A percentile compares a stretch with the other conserved stretches of the same genome.
Evolutionary conservation across 345 rosid genomes (phyloP).

Genomic region (Jatropha curcas): DNA sequence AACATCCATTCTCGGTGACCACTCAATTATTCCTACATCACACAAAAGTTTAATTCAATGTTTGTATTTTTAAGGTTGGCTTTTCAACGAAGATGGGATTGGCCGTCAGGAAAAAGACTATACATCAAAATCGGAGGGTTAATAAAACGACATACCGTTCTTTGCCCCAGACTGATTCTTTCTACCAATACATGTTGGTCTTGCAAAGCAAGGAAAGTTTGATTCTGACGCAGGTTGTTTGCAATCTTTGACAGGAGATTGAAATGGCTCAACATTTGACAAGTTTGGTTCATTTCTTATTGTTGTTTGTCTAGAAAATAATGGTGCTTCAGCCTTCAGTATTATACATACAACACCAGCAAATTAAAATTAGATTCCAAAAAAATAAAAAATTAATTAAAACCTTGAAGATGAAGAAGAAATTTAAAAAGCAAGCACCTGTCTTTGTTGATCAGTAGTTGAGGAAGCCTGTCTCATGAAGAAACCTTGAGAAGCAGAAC

Average conservation of each 20-base stretch:
- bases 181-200: slow-evolving; percentile 28
- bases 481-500: slow-evolving; percentile 52
- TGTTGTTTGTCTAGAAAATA: slow-evolving; percentile 48
- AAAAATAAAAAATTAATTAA: too few relatives aligned
- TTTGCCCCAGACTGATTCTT: slow-evolving; percentile 14
- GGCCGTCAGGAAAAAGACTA: too few relatives aligned
- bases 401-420: too few relatives aligned
- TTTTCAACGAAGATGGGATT: too few relatives aligned
- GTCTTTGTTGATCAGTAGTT: slow-evolving; percentile 19
- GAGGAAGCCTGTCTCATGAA: slow-evolving; percentile 71
- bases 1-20: slow-evolving; percentile 71
- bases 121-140: too few relatives aligned
- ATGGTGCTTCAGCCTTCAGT: slow-evolving; percentile 29
- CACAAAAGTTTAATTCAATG: too few relatives aligned
- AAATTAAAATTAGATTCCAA: neutral
- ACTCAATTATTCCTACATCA: slow-evolving; percentile 45
- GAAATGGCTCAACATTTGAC: slow-evolving; percentile 11
- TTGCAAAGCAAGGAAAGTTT: slow-evolving; percentile 48
- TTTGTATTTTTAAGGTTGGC: too few relatives aligned
- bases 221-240: slow-evolving; percentile 16
- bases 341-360: too few relatives aligned
- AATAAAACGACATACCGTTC: slow-evolving; percentile 7
- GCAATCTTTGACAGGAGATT: slow-evolving; percentile 23
- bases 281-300: slow-evolving; percentile 27
- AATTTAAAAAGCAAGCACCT: slow-evolving; percentile 37